Conservation (phyloP, 2,329 filamentous ascomycete species). For the Elsinoe fawcettii region DNA sequence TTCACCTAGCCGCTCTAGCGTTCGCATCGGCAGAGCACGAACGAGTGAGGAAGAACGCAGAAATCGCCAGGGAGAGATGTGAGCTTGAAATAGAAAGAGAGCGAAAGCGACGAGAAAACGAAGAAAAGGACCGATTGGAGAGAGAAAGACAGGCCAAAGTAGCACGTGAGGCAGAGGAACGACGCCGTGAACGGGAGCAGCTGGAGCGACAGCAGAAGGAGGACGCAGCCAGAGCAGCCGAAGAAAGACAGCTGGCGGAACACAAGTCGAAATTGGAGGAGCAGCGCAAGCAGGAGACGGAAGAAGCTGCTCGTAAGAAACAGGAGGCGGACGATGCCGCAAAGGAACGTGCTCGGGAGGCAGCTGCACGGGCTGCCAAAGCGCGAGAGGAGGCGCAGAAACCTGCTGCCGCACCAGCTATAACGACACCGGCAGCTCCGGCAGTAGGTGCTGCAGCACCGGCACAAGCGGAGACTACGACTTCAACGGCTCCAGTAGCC, state of each 20-base stretch:
- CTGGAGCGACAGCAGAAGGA: constrained; percentile 23
- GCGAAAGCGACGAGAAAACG: constrained; percentile 28
- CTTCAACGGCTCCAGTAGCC: neutral
- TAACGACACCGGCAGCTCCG: neutral
- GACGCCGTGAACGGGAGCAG: constrained; percentile 28
- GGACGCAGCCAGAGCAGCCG: constrained; percentile 23
- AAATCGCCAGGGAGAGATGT: constrained; percentile 46
- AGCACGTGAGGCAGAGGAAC: constrained; percentile 33
- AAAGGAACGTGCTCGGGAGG: constrained; percentile 22
- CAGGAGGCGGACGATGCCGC: constrained; percentile 23
- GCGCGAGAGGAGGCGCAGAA: constrained; percentile 25
- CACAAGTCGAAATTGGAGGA: constrained; percentile 11
- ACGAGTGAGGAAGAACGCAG: constrained; percentile 50
- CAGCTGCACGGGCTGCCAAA: constrained; percentile 21
- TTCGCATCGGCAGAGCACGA: constrained; percentile 60
- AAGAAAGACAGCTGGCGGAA: constrained; percentile 17
- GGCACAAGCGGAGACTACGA: neutral
- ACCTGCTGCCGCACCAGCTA: constrained; percentile 18
- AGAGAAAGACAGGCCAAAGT: constrained; percentile 38
- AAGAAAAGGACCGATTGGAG: constrained; percentile 33
- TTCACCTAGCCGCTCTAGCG: constrained; percentile 58
- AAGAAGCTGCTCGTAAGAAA: constrained; percentile 18
- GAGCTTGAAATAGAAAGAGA: constrained; percentile 36
- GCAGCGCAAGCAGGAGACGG: constrained; percentile 15
- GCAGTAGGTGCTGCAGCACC: neutral